Evolutionary conservation across 495 filamentous ascomycete species (phyloP), one percentile per base, ranked within the genome.

Genomic region (Schizothecium vesticola): DNA sequence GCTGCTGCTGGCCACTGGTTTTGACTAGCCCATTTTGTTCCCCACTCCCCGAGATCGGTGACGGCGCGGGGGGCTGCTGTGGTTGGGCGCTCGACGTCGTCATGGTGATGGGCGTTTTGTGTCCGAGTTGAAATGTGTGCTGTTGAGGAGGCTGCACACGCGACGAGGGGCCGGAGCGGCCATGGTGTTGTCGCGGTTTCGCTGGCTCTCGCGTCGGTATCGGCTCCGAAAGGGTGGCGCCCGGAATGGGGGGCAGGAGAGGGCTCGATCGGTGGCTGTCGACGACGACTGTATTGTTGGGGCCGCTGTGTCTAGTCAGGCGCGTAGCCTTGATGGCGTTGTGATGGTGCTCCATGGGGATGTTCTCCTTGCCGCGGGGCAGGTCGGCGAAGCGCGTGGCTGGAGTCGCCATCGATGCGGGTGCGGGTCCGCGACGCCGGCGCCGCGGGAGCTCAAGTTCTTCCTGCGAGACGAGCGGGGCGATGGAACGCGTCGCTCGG

Each of bases 401-500:
- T 33, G 26, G 19, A 25, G 25, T 55, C 26, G 56, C 31, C 28
- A 60, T 25, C 7, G 65, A 2, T 2, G 26, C 21, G 19, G 57
- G 29, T 61, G n/a, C 71, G 26, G 59, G 67, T 59, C 31, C 68
- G 63, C 77, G 74, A 61, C 74, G 70, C 16, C 78, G 79, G 43
- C 80, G 78, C 26, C 80, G 77, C 60, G 75, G 71, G 10, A 80
- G 75, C 28, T 77, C 74, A 8, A 73, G 71, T 24, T 79, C 74
- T 63, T 70, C 65, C 56, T 71, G 70, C 13, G 75, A 73, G 21
- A 74, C 61, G 58, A 67, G 72, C 57, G 78, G 76, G 60, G 73
- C 68, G 29, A 72, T 70, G 19, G 81, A 81, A 64, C 82, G 80
- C 61, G 82, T 84, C 63, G 80, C 74, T 69, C 82, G 78, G 55